These are phyloP conservation scores for Lentinula sp. DNA, from an alignment of 768 basidiomycete genomes.

Conservation along the genomic window DNA sequence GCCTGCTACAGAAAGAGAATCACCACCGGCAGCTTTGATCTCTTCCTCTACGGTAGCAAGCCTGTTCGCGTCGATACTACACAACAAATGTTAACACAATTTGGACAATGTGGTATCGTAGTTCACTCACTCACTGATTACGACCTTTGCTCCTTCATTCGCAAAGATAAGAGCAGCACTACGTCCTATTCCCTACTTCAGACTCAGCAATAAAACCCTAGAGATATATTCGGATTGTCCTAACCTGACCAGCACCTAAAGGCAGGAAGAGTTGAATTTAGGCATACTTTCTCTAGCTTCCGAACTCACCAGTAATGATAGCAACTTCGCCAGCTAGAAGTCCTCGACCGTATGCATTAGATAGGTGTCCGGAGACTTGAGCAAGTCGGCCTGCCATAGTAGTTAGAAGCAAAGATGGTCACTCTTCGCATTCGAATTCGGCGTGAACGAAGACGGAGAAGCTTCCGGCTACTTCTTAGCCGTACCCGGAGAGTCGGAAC, in stretches of 20 bases:
- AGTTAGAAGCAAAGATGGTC: not conserved
- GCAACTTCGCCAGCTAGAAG: conserved; percentile 74
- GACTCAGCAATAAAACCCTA: conserved; percentile 5
- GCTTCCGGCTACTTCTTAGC: not conserved
- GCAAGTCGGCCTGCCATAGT: conserved; percentile 52
- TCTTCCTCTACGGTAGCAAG: conserved; percentile 63
- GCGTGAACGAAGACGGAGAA: not conserved
- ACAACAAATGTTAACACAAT: not conserved
- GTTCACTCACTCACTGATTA: conserved; percentile 63
- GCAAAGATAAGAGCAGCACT: conserved; percentile 73
- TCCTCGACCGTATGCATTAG: conserved; percentile 46
- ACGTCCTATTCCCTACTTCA: conserved; percentile 66
- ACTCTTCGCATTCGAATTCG: not conserved
- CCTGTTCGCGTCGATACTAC: conserved; percentile 70
- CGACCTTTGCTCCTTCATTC: conserved; percentile 81
- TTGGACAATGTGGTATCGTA: not conserved
- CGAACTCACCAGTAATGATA: conserved; percentile 70
- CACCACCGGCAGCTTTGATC: conserved; percentile 67
- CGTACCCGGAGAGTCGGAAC: not conserved
- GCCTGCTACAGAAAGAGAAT: conserved; percentile 68
- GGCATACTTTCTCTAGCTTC: not conserved
- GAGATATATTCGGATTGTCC: conserved; percentile 1
- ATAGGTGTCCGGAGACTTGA: conserved; percentile 68
- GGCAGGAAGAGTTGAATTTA: conserved; percentile 3
- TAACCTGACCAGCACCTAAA: conserved; percentile 71